Conservation (phyloP, 306 rosid species). For the Echinosophora koreensis region DNA sequence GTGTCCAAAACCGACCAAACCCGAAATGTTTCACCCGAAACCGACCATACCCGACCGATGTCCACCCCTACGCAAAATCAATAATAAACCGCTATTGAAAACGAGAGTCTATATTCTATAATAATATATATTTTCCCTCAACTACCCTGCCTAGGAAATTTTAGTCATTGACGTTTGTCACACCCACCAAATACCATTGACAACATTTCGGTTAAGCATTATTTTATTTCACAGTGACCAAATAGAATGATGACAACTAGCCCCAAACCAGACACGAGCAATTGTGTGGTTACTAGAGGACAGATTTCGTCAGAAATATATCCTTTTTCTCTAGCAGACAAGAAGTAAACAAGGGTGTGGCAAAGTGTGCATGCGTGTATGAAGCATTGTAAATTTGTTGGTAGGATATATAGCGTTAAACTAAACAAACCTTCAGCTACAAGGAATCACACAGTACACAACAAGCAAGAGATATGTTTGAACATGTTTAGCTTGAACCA, state of each 20-base stretch:
- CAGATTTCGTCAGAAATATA: neutral
- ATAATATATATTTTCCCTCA: conserved; percentile 3
- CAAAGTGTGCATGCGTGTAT: conserved; percentile 3
- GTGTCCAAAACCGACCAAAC: too few relatives aligned
- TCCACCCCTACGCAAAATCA: too few relatives aligned
- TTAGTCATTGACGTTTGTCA: neutral
- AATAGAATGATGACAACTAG: conserved; percentile 16
- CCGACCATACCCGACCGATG: too few relatives aligned
- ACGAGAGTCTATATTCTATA: neutral
- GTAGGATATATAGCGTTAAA: conserved; percentile 2
- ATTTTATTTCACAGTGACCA: conserved; percentile 22
- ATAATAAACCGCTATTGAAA: conserved; percentile 18
- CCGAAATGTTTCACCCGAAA: too few relatives aligned
- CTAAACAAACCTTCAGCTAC: neutral
- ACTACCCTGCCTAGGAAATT: conserved; percentile 26
- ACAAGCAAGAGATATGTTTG: neutral
- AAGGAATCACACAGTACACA: neutral
- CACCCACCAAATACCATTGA: conserved; percentile 22
- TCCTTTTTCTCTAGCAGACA: neutral
- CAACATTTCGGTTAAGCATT: conserved; percentile 8
- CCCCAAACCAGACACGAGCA: conserved; percentile 15
- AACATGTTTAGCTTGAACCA: neutral
- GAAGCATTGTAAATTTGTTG: conserved; percentile 15
- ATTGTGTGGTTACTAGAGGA: conserved; percentile 4
- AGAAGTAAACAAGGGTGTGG: neutral